Evolutionary conservation across 768 basidiomycete species (phyloP).

Genomic region (Rhodotorula sphaerocarpa): DNA sequence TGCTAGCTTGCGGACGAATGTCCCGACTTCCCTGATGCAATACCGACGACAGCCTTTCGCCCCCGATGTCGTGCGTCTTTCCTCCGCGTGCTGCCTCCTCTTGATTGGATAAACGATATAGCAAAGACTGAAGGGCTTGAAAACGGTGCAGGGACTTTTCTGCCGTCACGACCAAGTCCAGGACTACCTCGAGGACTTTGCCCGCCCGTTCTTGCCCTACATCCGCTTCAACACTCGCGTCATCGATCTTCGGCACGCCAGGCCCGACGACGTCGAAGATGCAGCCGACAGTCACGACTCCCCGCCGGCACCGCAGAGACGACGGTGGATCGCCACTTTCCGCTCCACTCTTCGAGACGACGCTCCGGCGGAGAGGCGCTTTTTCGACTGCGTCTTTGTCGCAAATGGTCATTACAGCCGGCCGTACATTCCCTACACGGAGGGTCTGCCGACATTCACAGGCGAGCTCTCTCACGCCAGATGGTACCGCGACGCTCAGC

Average conservation of each 20-base stretch:
- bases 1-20: background rate
- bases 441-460: slow-evolving; percentile 40
- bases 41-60: slow-evolving; percentile 9
- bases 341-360: slow-evolving; percentile 1
- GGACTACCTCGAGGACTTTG: slow-evolving; percentile 28
- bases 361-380: slow-evolving; percentile 7
- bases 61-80: slow-evolving; percentile 2
- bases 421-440: slow-evolving; percentile 41
- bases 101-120: too few relatives aligned
- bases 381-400: slow-evolving; percentile 42
- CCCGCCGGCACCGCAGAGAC: background rate
- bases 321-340: slow-evolving; percentile 13
- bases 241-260: slow-evolving; percentile 13
- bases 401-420: slow-evolving; percentile 43
- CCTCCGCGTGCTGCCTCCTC: background rate
- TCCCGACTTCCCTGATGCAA: slow-evolving; percentile 17
- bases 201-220: background rate
- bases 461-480: slow-evolving; percentile 43
- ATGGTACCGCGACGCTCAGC: slow-evolving; percentile 41
- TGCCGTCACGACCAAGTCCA: slow-evolving; percentile 26
- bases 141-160: slow-evolving; percentile 4
- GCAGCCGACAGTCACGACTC: too few relatives aligned
- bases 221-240: slow-evolving; percentile 32
- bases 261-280: too few relatives aligned
- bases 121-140: background rate